Conservation (phyloP, 2,329 filamentous ascomycete genomes). For the Apiospora pterosperma region DNA sequence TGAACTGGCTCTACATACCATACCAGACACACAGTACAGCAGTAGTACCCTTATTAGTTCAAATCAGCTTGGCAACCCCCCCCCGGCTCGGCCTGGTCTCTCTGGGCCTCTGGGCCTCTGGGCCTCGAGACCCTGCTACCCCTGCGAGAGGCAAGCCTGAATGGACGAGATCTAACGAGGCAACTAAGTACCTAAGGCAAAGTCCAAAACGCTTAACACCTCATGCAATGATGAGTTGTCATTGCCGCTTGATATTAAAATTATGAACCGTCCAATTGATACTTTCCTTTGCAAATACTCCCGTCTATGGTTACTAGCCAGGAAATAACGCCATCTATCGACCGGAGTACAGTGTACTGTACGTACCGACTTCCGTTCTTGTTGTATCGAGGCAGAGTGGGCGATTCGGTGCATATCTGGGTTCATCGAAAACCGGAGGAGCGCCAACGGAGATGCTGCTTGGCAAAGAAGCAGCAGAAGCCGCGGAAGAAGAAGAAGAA, state of each 20-base stretch:
- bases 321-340: background rate
- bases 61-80: conserved; percentile 2
- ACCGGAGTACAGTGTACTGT: background rate
- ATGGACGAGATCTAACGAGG: conserved; percentile 26
- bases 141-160: conserved; percentile 5
- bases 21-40: conserved; percentile 21
- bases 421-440: no score
- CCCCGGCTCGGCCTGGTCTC: background rate
- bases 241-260: conserved; percentile 59
- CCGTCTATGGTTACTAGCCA: background rate
- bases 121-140: background rate
- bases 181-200: conserved; percentile 25
- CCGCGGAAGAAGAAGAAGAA: background rate
- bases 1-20: conserved; percentile 33
- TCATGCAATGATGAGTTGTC: conserved; percentile 79
- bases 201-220: conserved; percentile 41
- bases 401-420: background rate
- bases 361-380: background rate
- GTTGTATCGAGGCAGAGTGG: background rate
- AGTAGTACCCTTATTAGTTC: conserved; percentile 22
- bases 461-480: background rate
- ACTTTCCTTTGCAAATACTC: background rate
- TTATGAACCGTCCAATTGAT: conserved; percentile 12
- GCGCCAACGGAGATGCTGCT: no score
- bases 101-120: background rate